phyloP scores from a whole-genome alignment of 1,284 basidiomycete species.

The Pseudomicrostroma phylloplanum region DNA sequence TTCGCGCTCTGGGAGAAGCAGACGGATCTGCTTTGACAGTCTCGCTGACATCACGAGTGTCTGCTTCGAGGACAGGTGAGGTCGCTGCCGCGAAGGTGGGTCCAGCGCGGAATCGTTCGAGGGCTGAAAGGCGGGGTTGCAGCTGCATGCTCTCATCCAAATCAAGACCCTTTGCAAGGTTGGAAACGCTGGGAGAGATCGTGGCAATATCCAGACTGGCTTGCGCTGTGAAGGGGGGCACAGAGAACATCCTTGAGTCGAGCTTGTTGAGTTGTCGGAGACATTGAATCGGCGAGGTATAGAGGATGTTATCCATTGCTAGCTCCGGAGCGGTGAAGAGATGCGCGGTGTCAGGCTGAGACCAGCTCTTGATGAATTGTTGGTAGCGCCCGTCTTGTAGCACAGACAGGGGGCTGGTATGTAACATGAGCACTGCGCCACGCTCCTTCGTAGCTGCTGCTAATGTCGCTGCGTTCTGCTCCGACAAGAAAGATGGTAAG shows the following conservation, averaged over 20 bases:
- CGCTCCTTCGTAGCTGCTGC: background rate
- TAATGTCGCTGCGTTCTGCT: slow-evolving; percentile 19
- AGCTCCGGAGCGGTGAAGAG: slow-evolving; percentile 58
- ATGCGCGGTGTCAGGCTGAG: slow-evolving; percentile 55
- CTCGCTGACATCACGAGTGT: background rate
- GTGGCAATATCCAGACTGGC: too few relatives aligned
- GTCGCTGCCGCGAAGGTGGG: too few relatives aligned
- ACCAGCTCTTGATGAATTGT: slow-evolving; percentile 65
- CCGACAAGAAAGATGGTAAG: slow-evolving; percentile 58
- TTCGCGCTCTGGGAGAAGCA: too few relatives aligned
- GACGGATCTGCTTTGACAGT: background rate
- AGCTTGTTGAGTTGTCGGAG: slow-evolving; percentile 68
- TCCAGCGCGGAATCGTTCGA: too few relatives aligned
- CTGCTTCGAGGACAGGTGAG: too few relatives aligned
- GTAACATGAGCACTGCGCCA: slow-evolving; percentile 29
- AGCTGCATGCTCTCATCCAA: too few relatives aligned
- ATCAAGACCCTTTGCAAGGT: too few relatives aligned
- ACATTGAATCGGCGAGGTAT: slow-evolving; percentile 67
- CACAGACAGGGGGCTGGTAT: slow-evolving; percentile 30
- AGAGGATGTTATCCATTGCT: slow-evolving; percentile 64
- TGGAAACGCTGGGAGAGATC: too few relatives aligned
- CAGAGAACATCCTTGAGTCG: slow-evolving; percentile 67
- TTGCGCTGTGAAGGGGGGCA: slow-evolving; percentile 57
- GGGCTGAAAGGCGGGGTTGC: too few relatives aligned
- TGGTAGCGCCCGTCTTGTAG: slow-evolving; percentile 66